phyloP scores from a whole-genome alignment of 2,329 filamentous ascomycete genomes.

The Mariannaea sp. region DNA sequence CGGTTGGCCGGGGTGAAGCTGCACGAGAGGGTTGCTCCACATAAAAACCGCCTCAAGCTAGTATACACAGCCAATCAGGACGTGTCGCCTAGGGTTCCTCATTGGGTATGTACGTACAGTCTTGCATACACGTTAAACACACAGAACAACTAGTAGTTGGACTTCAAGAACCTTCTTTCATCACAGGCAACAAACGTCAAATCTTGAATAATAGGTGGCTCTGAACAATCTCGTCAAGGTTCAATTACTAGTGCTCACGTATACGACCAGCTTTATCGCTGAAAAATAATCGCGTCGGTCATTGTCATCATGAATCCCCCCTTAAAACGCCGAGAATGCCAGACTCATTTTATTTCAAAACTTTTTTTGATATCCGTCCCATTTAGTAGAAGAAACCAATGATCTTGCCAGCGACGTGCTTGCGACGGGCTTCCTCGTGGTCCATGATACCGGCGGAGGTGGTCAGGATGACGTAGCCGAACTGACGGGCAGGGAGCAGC shows the following conservation, averaged over 20 bases:
- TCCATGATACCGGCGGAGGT: slow-evolving; percentile 99
- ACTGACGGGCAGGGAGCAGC: slow-evolving; percentile 98
- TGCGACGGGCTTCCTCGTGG: slow-evolving; percentile 98
- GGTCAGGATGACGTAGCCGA: slow-evolving; percentile 98
- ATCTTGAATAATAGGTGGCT: too few relatives aligned
- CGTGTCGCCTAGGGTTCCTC: too few relatives aligned
- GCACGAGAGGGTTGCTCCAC: background rate
- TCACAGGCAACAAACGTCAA: too few relatives aligned
- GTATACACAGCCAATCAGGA: background rate
- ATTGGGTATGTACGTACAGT: too few relatives aligned
- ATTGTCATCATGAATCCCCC: slow-evolving; percentile 43
- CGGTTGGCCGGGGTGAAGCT: slow-evolving; percentile 13
- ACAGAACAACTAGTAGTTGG: slow-evolving; percentile 18
- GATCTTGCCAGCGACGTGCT: slow-evolving; percentile 99
- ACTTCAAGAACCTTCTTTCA: too few relatives aligned
- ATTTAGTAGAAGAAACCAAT: slow-evolving; percentile 98
- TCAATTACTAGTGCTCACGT: slow-evolving; percentile 44
- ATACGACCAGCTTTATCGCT: slow-evolving; percentile 41
- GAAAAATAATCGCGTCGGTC: slow-evolving; percentile 42
- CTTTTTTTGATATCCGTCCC: slow-evolving; percentile 39
- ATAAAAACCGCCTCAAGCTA: background rate
- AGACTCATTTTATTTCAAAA: slow-evolving; percentile 27
- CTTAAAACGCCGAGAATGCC: slow-evolving; percentile 46
- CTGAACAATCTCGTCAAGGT: slow-evolving; percentile 40
- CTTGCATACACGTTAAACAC: background rate